Evolutionary conservation across 495 filamentous ascomycete genomes (phyloP), one percentile per base, ranked within the genome.

Genomic region (Diplogelasinospora grovesii): DNA sequence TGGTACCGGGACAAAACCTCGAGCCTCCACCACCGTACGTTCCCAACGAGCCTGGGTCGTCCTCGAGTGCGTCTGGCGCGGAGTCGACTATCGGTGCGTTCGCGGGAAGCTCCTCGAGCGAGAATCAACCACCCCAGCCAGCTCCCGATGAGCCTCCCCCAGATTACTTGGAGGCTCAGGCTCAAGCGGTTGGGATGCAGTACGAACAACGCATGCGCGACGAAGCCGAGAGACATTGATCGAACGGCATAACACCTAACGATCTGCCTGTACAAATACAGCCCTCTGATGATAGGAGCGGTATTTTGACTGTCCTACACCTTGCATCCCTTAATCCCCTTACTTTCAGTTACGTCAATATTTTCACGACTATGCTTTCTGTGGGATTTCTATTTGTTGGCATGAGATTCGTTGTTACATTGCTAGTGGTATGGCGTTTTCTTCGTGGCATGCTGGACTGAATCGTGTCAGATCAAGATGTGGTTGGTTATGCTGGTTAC

Each of bases 111-210:
- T 10, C 33, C 11, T 13, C 36, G 10, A 48, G 50, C 30, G 48
- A 54, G 31, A 40, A 44, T 38, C 57, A 58, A 33, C 51, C 53
- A 43, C 43, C 60, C 29, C 65, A 61, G 39, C 57, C 64, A 42
- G 55, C 69, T 14, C 88, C 88, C 0, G 66, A 76, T 43, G 92
- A 90, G 44, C 88, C 89, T 11, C 92, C 92, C 22, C 92, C 92
- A 23, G 86, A 85, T 24, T 98, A 98, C 59, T 85, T 96, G 54
- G 88, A 95, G 56, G 85, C 82, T 21, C 92, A 95, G 61, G 73
- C 78, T 41, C 78, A 83, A 45, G 86, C 83, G 45, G 70, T 95
- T n/a, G 57, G 48, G 31, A 66, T 63, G 30, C 62, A 57, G 24
- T 60, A 74, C 18, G 73, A 75, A 30, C 59, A 74, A 43, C 61